Percentiles rank a stretch among this genome's conserved stretches.
Evolutionary conservation across 768 basidiomycete genomes (phyloP).

Genomic region (Lanmaoa pseudosensibilis): DNA sequence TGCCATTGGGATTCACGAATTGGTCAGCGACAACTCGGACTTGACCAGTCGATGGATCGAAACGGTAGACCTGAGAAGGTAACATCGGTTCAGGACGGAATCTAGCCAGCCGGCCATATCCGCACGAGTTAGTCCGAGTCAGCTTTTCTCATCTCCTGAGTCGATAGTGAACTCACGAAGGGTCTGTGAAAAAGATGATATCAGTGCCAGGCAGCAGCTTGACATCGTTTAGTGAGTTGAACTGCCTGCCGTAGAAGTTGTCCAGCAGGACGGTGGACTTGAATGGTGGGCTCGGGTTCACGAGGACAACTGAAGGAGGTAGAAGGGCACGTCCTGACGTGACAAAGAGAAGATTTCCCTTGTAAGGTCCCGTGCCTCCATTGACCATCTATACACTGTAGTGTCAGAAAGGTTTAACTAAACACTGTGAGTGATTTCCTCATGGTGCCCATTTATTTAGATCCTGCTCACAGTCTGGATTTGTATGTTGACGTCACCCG

Average conservation of each 20-base stretch:
- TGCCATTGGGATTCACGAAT: constrained; percentile 72
- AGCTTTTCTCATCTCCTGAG: neutral
- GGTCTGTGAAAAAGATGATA: constrained; percentile 76
- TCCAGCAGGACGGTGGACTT: constrained; percentile 72
- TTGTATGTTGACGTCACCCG: constrained; percentile 47
- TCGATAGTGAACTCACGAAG: constrained; percentile 44
- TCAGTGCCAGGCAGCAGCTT: constrained; percentile 69
- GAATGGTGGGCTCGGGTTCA: constrained; percentile 63
- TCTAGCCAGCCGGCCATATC: constrained; percentile 61
- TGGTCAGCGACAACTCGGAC: constrained; percentile 76
- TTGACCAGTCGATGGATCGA: constrained; percentile 59
- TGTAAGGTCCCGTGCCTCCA: constrained; percentile 64
- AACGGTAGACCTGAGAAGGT: constrained; percentile 77
- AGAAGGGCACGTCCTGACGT: constrained; percentile 64
- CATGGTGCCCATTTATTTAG: neutral
- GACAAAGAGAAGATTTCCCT: constrained; percentile 56
- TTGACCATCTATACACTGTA: constrained; percentile 67
- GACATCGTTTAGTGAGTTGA: constrained; percentile 81
- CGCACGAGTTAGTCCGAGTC: constrained; percentile 24
- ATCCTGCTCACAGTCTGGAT: constrained; percentile 38
- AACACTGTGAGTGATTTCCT: constrained; percentile 2
- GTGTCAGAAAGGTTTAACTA: constrained; percentile 59
- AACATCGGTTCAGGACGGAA: constrained; percentile 69
- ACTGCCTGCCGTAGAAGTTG: constrained; percentile 79
- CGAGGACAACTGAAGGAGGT: constrained; percentile 62